Base-by-base conservation (phyloP, 2,329 filamentous ascomycete species). In the Acrocalymma vagum region DNA sequence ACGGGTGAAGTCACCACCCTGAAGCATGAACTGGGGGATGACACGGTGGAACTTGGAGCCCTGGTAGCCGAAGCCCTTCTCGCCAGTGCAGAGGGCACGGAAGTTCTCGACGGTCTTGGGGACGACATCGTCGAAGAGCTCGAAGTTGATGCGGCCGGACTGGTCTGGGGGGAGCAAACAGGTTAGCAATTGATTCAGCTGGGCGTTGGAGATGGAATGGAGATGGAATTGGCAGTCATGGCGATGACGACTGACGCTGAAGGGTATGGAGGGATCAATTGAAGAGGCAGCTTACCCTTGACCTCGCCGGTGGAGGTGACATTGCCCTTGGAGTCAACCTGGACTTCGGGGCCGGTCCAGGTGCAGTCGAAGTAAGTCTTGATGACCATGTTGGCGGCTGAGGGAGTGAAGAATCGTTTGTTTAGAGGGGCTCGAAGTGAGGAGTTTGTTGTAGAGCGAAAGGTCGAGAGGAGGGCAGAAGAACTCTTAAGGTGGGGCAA, bases 1-100 rank as follows among this genome's bases (percentile, higher is more conserved):
- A 70, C 88, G 88, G 76, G 90, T 95, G 80, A 95, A 95, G 82
- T 95, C 90, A 82, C 90, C 90, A 72, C 90, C 91, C 83, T 95
- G 91, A 63, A 95, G 86, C 91, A 95, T 95, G 83, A 95, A 95
- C 43, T 90, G 74, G 61, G 88, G 88, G 75, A 95, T 95, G 75
- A 96, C 86, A 64, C 91, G 90, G 83, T 96, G 90, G 86, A 95
- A 95, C 58, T 82, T 80, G 62, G 89, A 94, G 69, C 83, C 84
- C 72, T 82, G 74, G 82, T 95, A 96, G 62, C 90, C 89, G 73
- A 88, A 86, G 68, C 88, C 89, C 77, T 90, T 84, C 79, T 88
- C 82, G 60, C 80, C 81, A 53, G 85, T 90, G 86, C 87, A 91
- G 67, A 94, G 87, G 71, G 84, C 84, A 60, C 82, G 83, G 85